Evolutionary conservation across 345 rosid genomes (phyloP).

Genomic region (Brassica carinata): DNA sequence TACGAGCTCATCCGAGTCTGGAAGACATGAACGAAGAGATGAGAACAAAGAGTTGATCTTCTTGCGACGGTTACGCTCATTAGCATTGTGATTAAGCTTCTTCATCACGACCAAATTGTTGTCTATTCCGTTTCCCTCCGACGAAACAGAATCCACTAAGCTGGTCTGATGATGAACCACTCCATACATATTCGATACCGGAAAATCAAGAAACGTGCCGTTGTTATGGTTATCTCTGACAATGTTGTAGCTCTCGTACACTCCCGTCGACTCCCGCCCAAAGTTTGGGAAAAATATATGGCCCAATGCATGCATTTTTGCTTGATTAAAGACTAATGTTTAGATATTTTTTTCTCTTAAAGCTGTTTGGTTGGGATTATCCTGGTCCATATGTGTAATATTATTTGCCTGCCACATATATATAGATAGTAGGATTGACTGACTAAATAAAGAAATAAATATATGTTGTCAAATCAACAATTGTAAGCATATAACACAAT

Average conservation of each 20-base stretch:
- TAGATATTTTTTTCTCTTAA: too few species aligned
- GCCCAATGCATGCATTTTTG: not conserved
- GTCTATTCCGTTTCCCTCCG: not conserved
- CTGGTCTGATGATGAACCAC: not conserved
- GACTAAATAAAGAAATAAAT: not conserved
- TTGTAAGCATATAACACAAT: not conserved
- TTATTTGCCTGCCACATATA: not conserved
- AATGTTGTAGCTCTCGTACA: not conserved
- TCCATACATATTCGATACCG: not conserved
- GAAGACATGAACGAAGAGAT: not conserved
- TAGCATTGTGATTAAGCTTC: not conserved
- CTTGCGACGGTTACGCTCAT: not conserved
- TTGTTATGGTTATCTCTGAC: not conserved
- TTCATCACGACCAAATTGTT: not conserved
- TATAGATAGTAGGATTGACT: not conserved
- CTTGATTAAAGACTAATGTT: not conserved
- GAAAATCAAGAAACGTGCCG: not conserved
- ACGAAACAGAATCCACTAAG: not conserved
- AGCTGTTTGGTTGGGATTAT: not conserved
- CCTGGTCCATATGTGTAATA: not conserved
- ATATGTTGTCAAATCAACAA: not conserved
- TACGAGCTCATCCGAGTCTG: not conserved
- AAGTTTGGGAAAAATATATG: not conserved
- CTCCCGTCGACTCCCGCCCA: not conserved
- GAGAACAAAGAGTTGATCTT: not conserved